Evolutionary conservation across 352 stramenopile genomes (phyloP).

Genomic region (Globisporangium radiosum): DNA sequence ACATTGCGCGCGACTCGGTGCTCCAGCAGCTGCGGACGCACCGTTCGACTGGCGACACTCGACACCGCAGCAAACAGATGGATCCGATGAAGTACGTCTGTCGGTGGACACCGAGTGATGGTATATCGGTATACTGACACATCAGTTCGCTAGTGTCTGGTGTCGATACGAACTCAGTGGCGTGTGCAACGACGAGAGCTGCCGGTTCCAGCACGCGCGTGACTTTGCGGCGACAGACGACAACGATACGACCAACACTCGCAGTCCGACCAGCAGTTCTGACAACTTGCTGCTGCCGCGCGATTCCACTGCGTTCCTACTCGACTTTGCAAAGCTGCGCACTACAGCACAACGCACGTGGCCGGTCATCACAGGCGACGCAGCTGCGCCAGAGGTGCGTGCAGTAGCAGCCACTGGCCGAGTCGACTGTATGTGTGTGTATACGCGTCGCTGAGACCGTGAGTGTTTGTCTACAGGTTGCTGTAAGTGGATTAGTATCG

Average conservation of each 20-base stretch:
- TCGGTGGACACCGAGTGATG: too few relatives aligned
- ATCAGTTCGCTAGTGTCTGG: slow-evolving; percentile 29
- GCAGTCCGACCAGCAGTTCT: background rate
- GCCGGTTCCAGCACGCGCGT: slow-evolving; percentile 51
- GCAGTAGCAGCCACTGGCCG: background rate
- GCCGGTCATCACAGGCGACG: slow-evolving; percentile 27
- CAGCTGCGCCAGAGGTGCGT: background rate
- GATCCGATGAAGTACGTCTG: slow-evolving; percentile 53
- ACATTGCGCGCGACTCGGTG: slow-evolving; percentile 10
- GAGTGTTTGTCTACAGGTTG: too few relatives aligned
- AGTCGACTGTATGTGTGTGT: too few relatives aligned
- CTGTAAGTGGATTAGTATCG: too few relatives aligned
- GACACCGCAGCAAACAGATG: slow-evolving; percentile 11
- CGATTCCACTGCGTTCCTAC: slow-evolving; percentile 20
- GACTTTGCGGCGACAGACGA: slow-evolving; percentile 26
- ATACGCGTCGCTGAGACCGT: too few relatives aligned
- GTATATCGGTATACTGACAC: too few relatives aligned
- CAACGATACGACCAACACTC: background rate
- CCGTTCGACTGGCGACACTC: background rate
- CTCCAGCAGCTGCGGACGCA: slow-evolving; percentile 26
- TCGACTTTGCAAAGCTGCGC: slow-evolving; percentile 34
- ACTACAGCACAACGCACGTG: slow-evolving; percentile 29
- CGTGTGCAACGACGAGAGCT: slow-evolving; percentile 71
- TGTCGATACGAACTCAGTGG: slow-evolving; percentile 73
- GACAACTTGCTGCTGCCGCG: background rate